Evolutionary conservation across 176 grass and related monocot species (phyloP).

Genomic region (Aechmea fasciata): DNA sequence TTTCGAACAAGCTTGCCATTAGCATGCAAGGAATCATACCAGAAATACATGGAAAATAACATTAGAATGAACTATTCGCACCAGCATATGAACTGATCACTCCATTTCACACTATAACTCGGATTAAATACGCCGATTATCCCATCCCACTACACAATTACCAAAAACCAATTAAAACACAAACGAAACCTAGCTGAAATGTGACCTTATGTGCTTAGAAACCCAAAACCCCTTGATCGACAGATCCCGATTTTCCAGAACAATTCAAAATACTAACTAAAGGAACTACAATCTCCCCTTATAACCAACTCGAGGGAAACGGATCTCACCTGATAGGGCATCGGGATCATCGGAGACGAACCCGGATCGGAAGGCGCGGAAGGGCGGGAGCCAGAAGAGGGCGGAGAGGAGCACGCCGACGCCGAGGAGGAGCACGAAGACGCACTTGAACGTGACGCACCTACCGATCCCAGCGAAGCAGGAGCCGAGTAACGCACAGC

Average conservation of each 20-base stretch:
- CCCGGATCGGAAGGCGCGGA: neutral
- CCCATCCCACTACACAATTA: too few relatives aligned
- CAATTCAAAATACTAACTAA: too few relatives aligned
- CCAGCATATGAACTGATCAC: constrained; percentile 12
- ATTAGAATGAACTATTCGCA: constrained; percentile 11
- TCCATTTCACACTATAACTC: constrained; percentile 11
- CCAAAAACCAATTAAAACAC: too few relatives aligned
- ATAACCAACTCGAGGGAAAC: neutral
- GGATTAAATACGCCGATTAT: constrained; percentile 15
- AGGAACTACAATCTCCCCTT: too few relatives aligned
- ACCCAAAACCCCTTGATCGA: too few relatives aligned
- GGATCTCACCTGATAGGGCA: neutral
- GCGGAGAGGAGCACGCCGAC: constrained; percentile 26
- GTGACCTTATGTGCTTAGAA: too few relatives aligned
- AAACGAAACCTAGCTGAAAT: too few relatives aligned
- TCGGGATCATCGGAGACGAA: constrained; percentile 3
- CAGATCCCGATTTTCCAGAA: too few relatives aligned
- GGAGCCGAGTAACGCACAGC: neutral
- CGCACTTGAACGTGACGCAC: constrained; percentile 8
- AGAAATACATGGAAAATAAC: neutral
- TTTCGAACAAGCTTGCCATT: too few relatives aligned
- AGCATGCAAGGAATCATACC: neutral
- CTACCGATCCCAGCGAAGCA: neutral
- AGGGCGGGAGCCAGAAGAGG: constrained; percentile 16
- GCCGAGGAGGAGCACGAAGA: constrained; percentile 16